Evolutionary conservation across 2,329 filamentous ascomycete genomes (phyloP).

Genomic region (Diaporthe australafricana): DNA sequence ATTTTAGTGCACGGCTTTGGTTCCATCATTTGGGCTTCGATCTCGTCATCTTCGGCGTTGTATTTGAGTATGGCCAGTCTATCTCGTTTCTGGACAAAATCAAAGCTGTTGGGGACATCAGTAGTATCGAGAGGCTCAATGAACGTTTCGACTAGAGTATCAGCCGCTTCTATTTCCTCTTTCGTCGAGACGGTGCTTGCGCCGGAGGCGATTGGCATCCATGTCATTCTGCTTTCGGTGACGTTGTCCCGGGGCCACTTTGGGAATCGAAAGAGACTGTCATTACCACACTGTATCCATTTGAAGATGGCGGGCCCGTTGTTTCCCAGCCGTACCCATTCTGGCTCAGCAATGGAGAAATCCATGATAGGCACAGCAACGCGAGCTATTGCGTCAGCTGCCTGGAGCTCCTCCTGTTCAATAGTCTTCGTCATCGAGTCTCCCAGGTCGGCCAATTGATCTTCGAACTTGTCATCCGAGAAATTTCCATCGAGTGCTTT

Average conservation of each 20-base stretch:
- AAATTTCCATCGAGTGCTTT: neutral
- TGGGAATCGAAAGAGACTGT: conserved; percentile 38
- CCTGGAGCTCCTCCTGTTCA: conserved; percentile 45
- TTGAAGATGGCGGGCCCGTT: conserved; percentile 39
- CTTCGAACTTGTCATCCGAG: conserved; percentile 11
- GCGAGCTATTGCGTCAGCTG: conserved; percentile 43
- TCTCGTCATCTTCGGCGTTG: conserved; percentile 40
- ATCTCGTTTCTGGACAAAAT: conserved; percentile 41
- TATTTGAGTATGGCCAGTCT: conserved; percentile 38
- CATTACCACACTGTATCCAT: conserved; percentile 39
- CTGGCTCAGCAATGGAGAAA: conserved; percentile 42
- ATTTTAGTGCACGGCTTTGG: neutral
- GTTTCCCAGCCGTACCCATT: conserved; percentile 41
- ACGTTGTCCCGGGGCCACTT: conserved; percentile 42
- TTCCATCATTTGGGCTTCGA: conserved; percentile 26
- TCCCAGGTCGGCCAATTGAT: conserved; percentile 36
- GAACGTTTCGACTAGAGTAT: conserved; percentile 35
- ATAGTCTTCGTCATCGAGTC: conserved; percentile 38
- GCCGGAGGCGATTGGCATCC: conserved; percentile 39
- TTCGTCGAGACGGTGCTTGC: neutral
- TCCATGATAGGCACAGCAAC: conserved; percentile 45
- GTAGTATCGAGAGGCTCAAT: conserved; percentile 27
- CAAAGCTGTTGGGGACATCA: conserved; percentile 39
- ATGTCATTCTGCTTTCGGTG: conserved; percentile 42
- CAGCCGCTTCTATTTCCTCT: conserved; percentile 40